These are phyloP conservation scores for Euphrasia confusa DNA, from an alignment of 257 asterid genomes.

Conservation along the genomic window DNA sequence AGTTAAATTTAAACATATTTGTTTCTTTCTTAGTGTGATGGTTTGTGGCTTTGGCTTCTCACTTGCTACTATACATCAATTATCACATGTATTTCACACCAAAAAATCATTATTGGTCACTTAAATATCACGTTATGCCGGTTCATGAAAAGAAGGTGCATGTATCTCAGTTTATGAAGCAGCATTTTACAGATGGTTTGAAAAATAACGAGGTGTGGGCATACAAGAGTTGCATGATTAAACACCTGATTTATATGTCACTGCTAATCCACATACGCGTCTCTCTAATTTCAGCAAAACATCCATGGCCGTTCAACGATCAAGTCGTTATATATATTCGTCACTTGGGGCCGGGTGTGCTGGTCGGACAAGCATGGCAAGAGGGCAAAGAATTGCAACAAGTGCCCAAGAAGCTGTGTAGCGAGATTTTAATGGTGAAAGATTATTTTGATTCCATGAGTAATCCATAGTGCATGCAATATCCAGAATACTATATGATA, in stretches of 20 bases:
- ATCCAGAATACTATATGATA: too few relatives aligned
- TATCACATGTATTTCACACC: not conserved
- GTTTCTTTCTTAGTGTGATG: not conserved
- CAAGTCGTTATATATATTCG: conserved; percentile 69
- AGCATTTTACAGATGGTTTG: not conserved
- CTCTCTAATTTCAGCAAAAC: conserved; percentile 45
- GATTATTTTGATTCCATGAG: conserved; percentile 31
- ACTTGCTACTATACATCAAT: not conserved
- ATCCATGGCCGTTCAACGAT: conserved; percentile 82
- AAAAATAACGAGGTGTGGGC: conserved; percentile 14
- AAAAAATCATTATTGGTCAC: not conserved
- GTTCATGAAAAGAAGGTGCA: not conserved
- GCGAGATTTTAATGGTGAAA: conserved; percentile 77
- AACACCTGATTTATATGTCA: not conserved
- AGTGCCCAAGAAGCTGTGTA: conserved; percentile 68
- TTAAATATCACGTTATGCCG: not conserved
- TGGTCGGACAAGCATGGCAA: conserved; percentile 92
- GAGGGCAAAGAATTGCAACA: conserved; percentile 68
- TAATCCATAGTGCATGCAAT: not conserved
- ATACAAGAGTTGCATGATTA: conserved; percentile 1
- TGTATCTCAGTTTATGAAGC: not conserved
- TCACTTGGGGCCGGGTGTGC: conserved; percentile 74
- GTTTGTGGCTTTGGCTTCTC: not conserved
- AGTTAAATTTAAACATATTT: not conserved
- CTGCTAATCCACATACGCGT: not conserved